Evolutionary conservation across 805 yeast species (phyloP).

Genomic region (Zygoascus tannicola): DNA sequence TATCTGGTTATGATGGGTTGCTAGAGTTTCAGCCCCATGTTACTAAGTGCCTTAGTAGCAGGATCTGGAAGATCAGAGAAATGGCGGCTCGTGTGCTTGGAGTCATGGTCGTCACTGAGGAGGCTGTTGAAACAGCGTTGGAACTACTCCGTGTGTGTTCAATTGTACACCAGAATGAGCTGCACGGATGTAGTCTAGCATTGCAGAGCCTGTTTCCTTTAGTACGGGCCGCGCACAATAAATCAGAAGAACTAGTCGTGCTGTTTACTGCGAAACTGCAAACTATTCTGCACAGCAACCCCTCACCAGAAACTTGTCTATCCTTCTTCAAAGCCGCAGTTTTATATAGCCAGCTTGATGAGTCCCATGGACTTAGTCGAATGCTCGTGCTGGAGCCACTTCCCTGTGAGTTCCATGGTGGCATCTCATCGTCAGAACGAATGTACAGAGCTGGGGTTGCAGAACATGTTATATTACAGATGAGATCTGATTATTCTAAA

Average conservation of each 20-base stretch:
- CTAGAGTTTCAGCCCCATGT: conserved; percentile 44
- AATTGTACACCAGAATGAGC: conserved; percentile 32
- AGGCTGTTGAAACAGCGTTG: conserved; percentile 25
- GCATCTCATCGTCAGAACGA: conserved; percentile 10
- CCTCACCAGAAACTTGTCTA: conserved; percentile 17
- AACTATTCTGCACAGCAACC: conserved; percentile 13
- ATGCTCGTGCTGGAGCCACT: no score
- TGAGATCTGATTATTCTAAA: neutral
- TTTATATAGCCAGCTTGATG: conserved; percentile 3
- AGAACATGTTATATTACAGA: neutral
- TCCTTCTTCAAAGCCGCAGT: conserved; percentile 14
- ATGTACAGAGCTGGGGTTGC: conserved; percentile 12
- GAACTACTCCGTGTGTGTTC: conserved; percentile 22
- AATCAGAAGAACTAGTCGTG: conserved; percentile 1
- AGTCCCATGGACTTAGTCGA: neutral
- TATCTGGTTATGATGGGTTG: conserved; percentile 45
- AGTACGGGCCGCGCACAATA: conserved; percentile 6
- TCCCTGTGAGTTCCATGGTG: conserved; percentile 2
- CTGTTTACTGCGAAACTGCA: conserved; percentile 6
- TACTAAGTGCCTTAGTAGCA: conserved; percentile 39
- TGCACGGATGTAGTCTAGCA: conserved; percentile 56
- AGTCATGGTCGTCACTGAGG: conserved; percentile 34
- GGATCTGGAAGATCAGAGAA: conserved; percentile 78
- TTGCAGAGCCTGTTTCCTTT: conserved; percentile 28
- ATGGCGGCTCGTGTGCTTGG: conserved; percentile 69